phyloP scores from a whole-genome alignment of 2,329 filamentous ascomycete species.

The Elsinoe ampelina region DNA sequence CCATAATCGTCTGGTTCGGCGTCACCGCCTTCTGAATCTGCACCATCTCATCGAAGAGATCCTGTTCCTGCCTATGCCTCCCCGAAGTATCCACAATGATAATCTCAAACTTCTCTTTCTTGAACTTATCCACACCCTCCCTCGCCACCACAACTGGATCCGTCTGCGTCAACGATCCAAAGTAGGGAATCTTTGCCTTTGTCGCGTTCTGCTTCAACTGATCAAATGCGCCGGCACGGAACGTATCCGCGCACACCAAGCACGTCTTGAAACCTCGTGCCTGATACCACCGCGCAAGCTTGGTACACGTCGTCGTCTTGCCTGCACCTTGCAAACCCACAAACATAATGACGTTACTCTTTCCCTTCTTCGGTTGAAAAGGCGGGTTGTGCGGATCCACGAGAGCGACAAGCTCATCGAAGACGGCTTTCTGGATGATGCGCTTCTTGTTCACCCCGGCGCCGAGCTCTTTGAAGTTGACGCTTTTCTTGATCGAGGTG shows the following conservation, averaged over 20 bases:
- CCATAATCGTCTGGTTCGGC: constrained; percentile 97
- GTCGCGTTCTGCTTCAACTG: constrained; percentile 98
- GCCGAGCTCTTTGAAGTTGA: constrained; percentile 91
- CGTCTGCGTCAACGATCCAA: constrained; percentile 89
- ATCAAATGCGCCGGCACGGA: constrained; percentile 95
- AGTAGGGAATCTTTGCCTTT: constrained; percentile 98
- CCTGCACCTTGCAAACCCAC: constrained; percentile 95
- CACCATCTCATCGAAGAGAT: constrained; percentile 94
- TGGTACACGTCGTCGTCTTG: constrained; percentile 97
- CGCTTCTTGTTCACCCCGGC: constrained; percentile 96
- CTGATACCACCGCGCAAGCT: constrained; percentile 90
- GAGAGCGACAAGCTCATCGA: constrained; percentile 89
- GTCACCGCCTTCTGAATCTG: constrained; percentile 87
- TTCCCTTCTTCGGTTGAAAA: constrained; percentile 95
- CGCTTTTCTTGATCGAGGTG: constrained; percentile 80
- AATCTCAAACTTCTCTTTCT: constrained; percentile 95
- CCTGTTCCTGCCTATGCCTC: constrained; percentile 86
- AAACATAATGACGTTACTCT: constrained; percentile 97
- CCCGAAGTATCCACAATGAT: constrained; percentile 98
- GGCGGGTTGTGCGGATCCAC: constrained; percentile 92
- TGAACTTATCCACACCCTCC: constrained; percentile 98
- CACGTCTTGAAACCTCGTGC: constrained; percentile 86
- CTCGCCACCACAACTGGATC: constrained; percentile 86
- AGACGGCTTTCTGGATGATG: constrained; percentile 94
- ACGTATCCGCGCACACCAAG: constrained; percentile 94